Base-by-base conservation (phyloP, 768 basidiomycete species). In the Harrya chromipes region DNA sequence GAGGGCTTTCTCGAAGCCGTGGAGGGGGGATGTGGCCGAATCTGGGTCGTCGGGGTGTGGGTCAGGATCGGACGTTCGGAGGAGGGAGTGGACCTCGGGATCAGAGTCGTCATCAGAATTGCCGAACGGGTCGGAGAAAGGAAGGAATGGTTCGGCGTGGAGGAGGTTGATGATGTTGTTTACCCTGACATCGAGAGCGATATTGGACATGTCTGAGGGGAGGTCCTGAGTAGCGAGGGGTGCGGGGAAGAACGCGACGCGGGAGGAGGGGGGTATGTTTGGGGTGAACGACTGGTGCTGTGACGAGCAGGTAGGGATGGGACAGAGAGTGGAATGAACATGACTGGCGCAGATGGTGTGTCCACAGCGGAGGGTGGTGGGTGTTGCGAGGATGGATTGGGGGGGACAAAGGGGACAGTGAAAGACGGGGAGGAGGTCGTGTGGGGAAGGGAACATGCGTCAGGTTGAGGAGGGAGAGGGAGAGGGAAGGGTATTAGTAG, bases 341-440 rank as follows among this genome's bases (percentile, higher is more conserved):
- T 90, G 88, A n/a, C 20, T 39, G 0, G 80, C 66, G 59, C 92
- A 97, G 54, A 94, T 54, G 19, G 91, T 77, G 64, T 97, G 93
- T 46, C 93, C 93, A 61, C 93, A 97, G 58, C 73, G 78, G 35
- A 95, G 82, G 9, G 74, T 79, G 31, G 78, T 70, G 3, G 84
- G 83, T 4, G 70, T 62, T 20, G 58, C 49, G 20, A 84, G 71
- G 46, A 69, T 47, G 20, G 65, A 35, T 1, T 65, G 52, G 7
- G 67, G 62, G 1, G 59, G 45, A 57, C 87, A 88, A 66, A 79
- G 60, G 4, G 80, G 76, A 60, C 88, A 90, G 46, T 51, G 48
- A 49, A 85, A 70, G 47, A 80, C 61, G 33, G 71, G 58, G 45
- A 69, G 56, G 54, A 77, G 61, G 54, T 58, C 58, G 31, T 54